Conservation (phyloP, 2,329 filamentous ascomycete species). For the Arthrobotrys entomopaga region DNA sequence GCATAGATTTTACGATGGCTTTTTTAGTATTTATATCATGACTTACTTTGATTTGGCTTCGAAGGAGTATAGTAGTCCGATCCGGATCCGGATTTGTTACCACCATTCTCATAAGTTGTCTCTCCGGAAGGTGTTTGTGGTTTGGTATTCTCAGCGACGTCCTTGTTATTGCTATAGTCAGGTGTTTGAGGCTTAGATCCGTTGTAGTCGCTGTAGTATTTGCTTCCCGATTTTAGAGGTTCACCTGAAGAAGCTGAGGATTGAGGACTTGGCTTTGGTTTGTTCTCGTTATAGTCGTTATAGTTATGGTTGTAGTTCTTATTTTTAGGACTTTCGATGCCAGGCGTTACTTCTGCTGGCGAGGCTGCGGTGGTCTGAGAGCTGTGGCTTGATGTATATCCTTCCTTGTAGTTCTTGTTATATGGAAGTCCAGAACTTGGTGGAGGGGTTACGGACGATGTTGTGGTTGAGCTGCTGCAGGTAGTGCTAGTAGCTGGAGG, state of each 20-base stretch:
- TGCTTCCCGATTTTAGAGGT: background rate
- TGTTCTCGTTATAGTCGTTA: background rate
- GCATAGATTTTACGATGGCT: background rate
- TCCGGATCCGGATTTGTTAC: too few species aligned
- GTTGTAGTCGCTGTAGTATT: background rate
- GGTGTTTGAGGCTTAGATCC: background rate
- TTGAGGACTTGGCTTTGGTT: background rate
- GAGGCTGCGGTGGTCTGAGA: background rate
- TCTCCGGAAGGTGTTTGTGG: too few species aligned
- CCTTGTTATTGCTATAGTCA: background rate
- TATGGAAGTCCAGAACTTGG: background rate
- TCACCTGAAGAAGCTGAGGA: background rate
- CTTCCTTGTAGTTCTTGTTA: conserved; percentile 1
- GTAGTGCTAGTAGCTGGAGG: too few species aligned
- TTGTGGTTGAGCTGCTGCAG: background rate
- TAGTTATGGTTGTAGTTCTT: background rate
- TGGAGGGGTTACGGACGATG: too few species aligned
- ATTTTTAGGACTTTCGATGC: background rate
- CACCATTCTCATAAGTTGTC: too few species aligned
- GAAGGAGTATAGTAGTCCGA: background rate
- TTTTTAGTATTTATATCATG: background rate
- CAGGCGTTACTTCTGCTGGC: background rate
- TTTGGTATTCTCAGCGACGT: background rate
- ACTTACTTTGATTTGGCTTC: conserved; percentile 2
- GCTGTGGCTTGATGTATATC: background rate